These are phyloP conservation scores for Metschnikowia hibisci DNA, from an alignment of 805 yeast genomes.

Conservation along the genomic window DNA sequence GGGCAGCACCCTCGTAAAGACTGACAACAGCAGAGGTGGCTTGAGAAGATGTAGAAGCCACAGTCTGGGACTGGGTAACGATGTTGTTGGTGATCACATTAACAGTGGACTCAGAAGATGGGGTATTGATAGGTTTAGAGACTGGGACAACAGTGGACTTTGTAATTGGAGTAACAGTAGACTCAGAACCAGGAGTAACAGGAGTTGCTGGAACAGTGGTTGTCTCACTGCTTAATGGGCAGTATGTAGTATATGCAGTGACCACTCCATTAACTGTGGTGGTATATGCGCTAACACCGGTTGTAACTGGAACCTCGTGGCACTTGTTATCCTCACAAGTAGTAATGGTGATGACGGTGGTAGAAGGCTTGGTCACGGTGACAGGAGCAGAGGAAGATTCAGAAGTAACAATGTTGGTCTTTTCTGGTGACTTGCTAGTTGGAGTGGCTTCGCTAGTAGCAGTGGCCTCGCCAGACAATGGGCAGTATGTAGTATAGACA, in stretches of 20 bases:
- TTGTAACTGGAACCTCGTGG: constrained; percentile 18
- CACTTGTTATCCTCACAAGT: constrained; percentile 35
- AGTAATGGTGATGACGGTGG: constrained; percentile 33
- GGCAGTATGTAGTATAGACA: constrained; percentile 28
- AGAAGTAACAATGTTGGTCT: not conserved
- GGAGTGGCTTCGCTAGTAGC: constrained; percentile 4
- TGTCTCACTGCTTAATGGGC: constrained; percentile 12
- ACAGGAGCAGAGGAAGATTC: not conserved
- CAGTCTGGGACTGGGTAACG: constrained; percentile 29
- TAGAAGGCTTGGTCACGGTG: not conserved
- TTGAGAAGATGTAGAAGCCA: constrained; percentile 11
- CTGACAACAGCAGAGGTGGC: constrained; percentile 11
- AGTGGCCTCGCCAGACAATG: constrained; percentile 15
- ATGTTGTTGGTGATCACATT: constrained; percentile 43
- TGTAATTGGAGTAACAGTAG: not conserved
- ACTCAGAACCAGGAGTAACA: not conserved
- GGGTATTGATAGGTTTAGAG: not conserved
- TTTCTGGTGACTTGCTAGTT: constrained; percentile 4
- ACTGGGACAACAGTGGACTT: not conserved
- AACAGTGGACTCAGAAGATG: constrained; percentile 19
- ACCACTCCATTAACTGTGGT: constrained; percentile 11
- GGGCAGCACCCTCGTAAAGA: constrained; percentile 30
- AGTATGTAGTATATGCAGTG: constrained; percentile 14
- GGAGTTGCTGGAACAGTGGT: constrained; percentile 2
- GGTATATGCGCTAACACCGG: constrained; percentile 14